phyloP scores from a whole-genome alignment of 1,139 yeast genomes.

The Groenewaldozyma sp. region DNA sequence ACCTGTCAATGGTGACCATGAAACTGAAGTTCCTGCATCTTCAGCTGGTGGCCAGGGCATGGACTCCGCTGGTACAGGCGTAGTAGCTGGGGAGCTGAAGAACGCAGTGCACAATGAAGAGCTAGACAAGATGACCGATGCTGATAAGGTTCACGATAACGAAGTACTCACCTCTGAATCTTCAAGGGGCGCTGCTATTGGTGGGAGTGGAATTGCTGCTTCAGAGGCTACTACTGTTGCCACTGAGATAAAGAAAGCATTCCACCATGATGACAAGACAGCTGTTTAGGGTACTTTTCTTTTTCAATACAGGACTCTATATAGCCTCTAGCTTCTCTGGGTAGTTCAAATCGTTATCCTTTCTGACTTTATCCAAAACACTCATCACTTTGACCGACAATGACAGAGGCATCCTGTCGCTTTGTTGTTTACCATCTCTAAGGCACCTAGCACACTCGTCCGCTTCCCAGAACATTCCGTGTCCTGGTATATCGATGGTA shows the following conservation, averaged over 20 bases:
- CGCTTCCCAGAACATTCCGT: slow-evolving; percentile 42
- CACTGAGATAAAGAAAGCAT: background rate
- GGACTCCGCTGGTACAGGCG: background rate
- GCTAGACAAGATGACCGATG: background rate
- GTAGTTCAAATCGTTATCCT: slow-evolving; percentile 36
- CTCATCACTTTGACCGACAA: slow-evolving; percentile 40
- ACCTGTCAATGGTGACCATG: background rate
- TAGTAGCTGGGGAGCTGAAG: background rate
- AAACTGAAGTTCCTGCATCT: background rate
- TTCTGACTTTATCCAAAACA: slow-evolving; percentile 38
- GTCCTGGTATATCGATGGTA: slow-evolving; percentile 4
- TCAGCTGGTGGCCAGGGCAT: background rate
- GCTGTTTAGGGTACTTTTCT: background rate
- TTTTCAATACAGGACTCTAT: background rate
- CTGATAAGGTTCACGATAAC: background rate
- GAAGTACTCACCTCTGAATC: slow-evolving; percentile 4
- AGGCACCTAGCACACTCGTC: slow-evolving; percentile 41
- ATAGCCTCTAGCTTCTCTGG: slow-evolving; percentile 30
- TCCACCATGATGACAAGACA: background rate
- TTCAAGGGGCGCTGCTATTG: slow-evolving; percentile 6
- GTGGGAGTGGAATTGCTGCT: slow-evolving; percentile 3
- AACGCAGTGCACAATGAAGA: background rate
- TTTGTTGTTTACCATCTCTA: slow-evolving; percentile 30
- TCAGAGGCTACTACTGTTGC: background rate
- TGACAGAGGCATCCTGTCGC: slow-evolving; percentile 34